These are phyloP conservation scores for Oryza meridionalis DNA, from an alignment of 176 grass and related monocot genomes.

Conservation along the genomic window DNA sequence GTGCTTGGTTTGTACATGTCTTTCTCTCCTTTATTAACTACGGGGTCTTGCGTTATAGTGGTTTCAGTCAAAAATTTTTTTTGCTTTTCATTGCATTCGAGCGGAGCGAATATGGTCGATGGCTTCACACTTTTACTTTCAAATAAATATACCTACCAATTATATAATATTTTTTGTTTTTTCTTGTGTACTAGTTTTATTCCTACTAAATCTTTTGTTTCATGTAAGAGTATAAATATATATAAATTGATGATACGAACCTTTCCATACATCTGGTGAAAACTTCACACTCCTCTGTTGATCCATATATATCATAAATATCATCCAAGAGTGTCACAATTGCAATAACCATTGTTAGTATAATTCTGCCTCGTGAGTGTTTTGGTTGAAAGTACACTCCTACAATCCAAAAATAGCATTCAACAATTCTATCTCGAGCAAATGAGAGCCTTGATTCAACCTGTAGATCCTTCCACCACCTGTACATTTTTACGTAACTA, in stretches of 20 bases:
- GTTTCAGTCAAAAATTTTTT: no score
- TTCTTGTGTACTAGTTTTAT: no score
- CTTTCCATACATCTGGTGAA: conserved; percentile 1
- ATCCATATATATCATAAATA: conserved; percentile 28
- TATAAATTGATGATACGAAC: background rate
- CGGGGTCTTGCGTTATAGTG: no score
- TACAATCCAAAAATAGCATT: conserved; percentile 27
- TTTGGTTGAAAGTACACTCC: conserved; percentile 11
- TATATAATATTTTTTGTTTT: no score
- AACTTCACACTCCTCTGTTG: background rate
- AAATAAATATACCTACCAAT: no score
- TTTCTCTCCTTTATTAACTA: no score
- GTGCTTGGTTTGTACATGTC: no score
- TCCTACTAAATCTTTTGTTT: background rate
- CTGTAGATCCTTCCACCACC: conserved; percentile 28
- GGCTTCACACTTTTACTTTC: no score
- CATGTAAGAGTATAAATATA: no score
- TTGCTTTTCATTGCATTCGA: no score
- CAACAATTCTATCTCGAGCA: conserved; percentile 27
- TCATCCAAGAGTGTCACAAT: background rate
- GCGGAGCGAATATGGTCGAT: no score
- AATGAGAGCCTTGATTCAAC: conserved; percentile 7
- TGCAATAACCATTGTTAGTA: background rate
- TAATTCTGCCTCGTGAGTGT: background rate
- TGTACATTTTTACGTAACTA: background rate